Evolutionary conservation across 208 protist genomes (phyloP), one percentile per base, ranked within the genome.

Genomic region (Wallacemonas collosoma): DNA sequence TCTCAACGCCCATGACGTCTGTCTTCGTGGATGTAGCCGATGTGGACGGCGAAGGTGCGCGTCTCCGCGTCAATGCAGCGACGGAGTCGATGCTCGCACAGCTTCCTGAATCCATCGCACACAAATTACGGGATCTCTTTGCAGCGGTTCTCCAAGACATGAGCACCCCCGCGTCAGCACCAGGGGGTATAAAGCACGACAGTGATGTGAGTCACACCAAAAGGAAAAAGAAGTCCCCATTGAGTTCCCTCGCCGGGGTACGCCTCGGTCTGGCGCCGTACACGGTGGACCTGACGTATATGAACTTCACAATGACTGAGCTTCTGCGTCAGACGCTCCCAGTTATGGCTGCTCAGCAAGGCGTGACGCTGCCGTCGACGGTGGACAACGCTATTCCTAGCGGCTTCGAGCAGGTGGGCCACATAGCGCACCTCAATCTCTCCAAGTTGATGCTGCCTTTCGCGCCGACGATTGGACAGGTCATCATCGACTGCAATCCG

Each of bases 371-470:
- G 47, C 64, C 64, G 7, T 8, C n/a, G 4, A 41, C 7, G 11
- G 45, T 65, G 40, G 60, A 65, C 3, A 8, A 65, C n/a, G 60
- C 60, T 17, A 51, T 65, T 41, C 77, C 94, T 14, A 93, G 87
- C 67, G 86, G 89, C 14, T 95, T 97, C 66, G 93, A 97, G 73
- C 87, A 94, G 75, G 85, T 98, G 17, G 94, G 98, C 15, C 98
- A 99, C 82, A 98, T 99, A 50, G 98, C 98, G 1, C 98, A 99
- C 76, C 73, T 99, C 12, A 99, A 99, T 81, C 89, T 99, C 0
- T 92, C 87, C 15, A 78, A 91, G 2, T 82, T 91, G 9, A 93
- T 98, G 56, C 62, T 98, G 48, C 95, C 95, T 17, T 98, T 97
- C 80, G 86, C 88, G 2, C 15, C 79, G 12, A 66, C 96, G 26